These are phyloP conservation scores for Globisporangium heterothallicum DNA, from an alignment of 352 stramenopile species.

Conservation along the genomic window DNA sequence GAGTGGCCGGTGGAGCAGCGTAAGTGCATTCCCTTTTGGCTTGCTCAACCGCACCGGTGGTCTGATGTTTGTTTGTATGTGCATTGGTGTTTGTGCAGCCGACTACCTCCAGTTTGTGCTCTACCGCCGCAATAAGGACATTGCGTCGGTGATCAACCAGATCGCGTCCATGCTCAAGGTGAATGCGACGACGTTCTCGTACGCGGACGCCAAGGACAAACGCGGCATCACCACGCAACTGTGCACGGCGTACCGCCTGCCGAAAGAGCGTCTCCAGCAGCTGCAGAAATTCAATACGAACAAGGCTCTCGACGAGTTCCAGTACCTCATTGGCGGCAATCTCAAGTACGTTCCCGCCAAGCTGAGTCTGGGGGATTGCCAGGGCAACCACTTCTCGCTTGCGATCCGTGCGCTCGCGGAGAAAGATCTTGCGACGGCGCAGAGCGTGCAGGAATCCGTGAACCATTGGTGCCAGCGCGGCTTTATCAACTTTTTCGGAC, in stretches of 20 bases:
- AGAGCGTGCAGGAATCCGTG: constrained; percentile 59
- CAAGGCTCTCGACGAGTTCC: constrained; percentile 60
- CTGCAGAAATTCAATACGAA: constrained; percentile 76
- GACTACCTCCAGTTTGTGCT: constrained; percentile 94
- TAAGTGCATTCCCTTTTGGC: too few species aligned
- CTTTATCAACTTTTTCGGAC: constrained; percentile 98
- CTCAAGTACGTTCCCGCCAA: constrained; percentile 87
- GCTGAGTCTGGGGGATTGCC: constrained; percentile 90
- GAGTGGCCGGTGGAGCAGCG: constrained; percentile 72
- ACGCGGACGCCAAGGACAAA: constrained; percentile 96
- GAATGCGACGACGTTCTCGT: constrained; percentile 73
- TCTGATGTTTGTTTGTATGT: too few species aligned
- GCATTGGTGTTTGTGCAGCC: constrained; percentile 18
- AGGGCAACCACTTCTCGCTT: constrained; percentile 94
- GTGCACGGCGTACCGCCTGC: constrained; percentile 85
- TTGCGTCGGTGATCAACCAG: constrained; percentile 74
- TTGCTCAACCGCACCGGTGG: too few species aligned
- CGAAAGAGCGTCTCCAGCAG: constrained; percentile 67
- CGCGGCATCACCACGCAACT: constrained; percentile 94
- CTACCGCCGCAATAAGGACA: constrained; percentile 97
- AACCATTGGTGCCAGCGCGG: constrained; percentile 70
- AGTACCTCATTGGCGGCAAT: constrained; percentile 93
- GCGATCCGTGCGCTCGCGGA: constrained; percentile 89
- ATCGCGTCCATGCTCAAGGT: constrained; percentile 71
- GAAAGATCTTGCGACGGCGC: constrained; percentile 46